Conservation (phyloP, 192 early-diverging fungal species). For the Linnemannia exigua region DNA sequence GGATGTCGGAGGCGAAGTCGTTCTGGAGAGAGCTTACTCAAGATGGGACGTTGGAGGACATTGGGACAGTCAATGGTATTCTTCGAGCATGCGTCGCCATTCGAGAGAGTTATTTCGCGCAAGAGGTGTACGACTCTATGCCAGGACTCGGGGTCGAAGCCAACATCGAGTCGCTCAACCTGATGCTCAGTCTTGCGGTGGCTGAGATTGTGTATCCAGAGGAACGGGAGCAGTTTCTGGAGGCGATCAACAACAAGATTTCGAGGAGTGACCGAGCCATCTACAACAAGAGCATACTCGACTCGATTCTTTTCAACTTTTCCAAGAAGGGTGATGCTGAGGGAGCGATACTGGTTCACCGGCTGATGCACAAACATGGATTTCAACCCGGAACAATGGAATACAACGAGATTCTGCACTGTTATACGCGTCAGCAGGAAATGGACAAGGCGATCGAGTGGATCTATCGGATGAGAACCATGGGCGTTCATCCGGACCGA, state of each 20-base stretch:
- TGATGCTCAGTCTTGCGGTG: conserved; percentile 50
- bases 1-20: neutral
- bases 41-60: neutral
- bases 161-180: conserved; percentile 30
- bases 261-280: conserved; percentile 15
- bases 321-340: conserved; percentile 49
- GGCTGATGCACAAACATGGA: conserved; percentile 34
- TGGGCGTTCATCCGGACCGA: conserved; percentile 29
- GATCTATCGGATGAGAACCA: conserved; percentile 29
- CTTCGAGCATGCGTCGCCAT: conserved; percentile 36
- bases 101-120: conserved; percentile 28
- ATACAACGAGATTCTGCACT: conserved; percentile 41
- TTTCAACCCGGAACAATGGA: conserved; percentile 18
- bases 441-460: conserved; percentile 40
- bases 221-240: conserved; percentile 25
- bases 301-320: conserved; percentile 38
- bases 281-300: conserved; percentile 28
- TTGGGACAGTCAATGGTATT: conserved; percentile 37
- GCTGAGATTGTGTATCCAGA: conserved; percentile 22
- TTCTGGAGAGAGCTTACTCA: conserved; percentile 26
- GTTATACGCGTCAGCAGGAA: conserved; percentile 18
- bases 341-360: conserved; percentile 26
- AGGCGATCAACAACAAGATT: conserved; percentile 21
- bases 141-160: conserved; percentile 20
- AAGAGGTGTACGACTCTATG: conserved; percentile 37